These are phyloP conservation scores for Fusarium fracticaudum DNA, from an alignment of 2,329 filamentous ascomycete genomes.

Conservation along the genomic window DNA sequence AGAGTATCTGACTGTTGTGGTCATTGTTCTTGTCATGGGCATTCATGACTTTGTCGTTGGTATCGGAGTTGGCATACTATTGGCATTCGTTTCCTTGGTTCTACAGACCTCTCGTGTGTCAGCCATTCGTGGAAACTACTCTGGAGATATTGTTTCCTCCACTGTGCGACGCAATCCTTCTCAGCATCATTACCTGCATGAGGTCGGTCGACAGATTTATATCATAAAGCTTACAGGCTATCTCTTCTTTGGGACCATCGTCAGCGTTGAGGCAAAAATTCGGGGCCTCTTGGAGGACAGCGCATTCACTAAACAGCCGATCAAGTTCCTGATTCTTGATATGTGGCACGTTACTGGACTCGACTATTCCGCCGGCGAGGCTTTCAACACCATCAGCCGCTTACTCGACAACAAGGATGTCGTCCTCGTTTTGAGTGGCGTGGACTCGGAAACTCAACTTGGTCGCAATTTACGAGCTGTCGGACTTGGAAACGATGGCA, in stretches of 20 bases:
- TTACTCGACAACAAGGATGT: slow-evolving; percentile 82
- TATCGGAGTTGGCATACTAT: slow-evolving; percentile 88
- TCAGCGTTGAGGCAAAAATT: slow-evolving; percentile 91
- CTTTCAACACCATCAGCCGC: slow-evolving; percentile 91
- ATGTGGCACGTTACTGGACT: slow-evolving; percentile 89
- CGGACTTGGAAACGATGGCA: slow-evolving; percentile 78
- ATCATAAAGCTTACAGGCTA: slow-evolving; percentile 93
- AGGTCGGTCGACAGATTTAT: slow-evolving; percentile 88
- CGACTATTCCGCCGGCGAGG: slow-evolving; percentile 96
- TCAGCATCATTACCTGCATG: slow-evolving; percentile 85
- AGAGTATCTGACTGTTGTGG: slow-evolving; percentile 89
- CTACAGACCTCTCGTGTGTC: slow-evolving; percentile 91
- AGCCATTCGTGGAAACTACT: slow-evolving; percentile 89
- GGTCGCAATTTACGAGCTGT: slow-evolving; percentile 84
- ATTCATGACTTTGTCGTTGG: slow-evolving; percentile 96
- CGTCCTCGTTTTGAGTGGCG: slow-evolving; percentile 82
- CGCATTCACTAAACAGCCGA: slow-evolving; percentile 78
- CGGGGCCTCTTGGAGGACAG: slow-evolving; percentile 84
- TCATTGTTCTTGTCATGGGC: slow-evolving; percentile 95
- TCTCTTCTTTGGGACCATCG: slow-evolving; percentile 98
- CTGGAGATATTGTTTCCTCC: slow-evolving; percentile 87
- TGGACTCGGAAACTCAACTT: slow-evolving; percentile 79
- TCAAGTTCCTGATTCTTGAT: slow-evolving; percentile 90
- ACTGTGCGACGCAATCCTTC: slow-evolving; percentile 91
- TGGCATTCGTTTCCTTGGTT: slow-evolving; percentile 91